Base-by-base conservation (phyloP, 768 basidiomycete genomes). In the Rhodotorula paludigena region DNA sequence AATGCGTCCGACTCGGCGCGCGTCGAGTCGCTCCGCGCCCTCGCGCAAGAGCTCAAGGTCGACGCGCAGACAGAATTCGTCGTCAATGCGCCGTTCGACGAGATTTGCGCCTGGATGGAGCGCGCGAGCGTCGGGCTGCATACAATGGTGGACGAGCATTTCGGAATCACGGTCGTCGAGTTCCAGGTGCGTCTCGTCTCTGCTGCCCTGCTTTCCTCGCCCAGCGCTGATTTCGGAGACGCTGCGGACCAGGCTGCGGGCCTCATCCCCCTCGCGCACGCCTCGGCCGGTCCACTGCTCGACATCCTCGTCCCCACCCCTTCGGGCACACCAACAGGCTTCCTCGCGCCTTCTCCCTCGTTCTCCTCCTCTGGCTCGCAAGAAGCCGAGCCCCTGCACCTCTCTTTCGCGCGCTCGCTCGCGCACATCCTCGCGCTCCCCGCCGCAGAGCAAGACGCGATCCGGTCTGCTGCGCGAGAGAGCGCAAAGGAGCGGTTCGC, bases 91-190 rank as follows among this genome's bases (percentile, higher is more conserved):
- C 80, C 88, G 8, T 97, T 88, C 71, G 76, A 85, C 0, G 83
- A 82, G 35, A 82, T 97, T 66, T 82, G 92, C 7, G 75, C 78
- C 10, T 86, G 87, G 83, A 81, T 99, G 4, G 85, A 87, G 12
- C 80, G 80, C 52, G 85, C 92, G 3, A 89, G 87, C 68, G 83
- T 97, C 23, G 93, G 94, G 0, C 77, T 98, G 33, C 93, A 90
- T 75, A 96, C 94, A 21, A 99, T 99, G 94, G 84, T 92, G 1
- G 92, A 98, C 75, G 94, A 99, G 78, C 94, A 99, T 77, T 99
- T 98, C 69, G 94, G 96, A 5, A 98, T 99, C 77, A 96, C 92
- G 73, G 83, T 99, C 44, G 94, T 99, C 14, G 94, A 99, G 77
- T 94, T 89, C 74, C 94, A 98, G 93, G 93, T 89, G 56, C 71